Evolutionary conservation across 139 green algal genomes (phyloP), one percentile per base, ranked within the genome.

Genomic region (Eudorina sp.): DNA sequence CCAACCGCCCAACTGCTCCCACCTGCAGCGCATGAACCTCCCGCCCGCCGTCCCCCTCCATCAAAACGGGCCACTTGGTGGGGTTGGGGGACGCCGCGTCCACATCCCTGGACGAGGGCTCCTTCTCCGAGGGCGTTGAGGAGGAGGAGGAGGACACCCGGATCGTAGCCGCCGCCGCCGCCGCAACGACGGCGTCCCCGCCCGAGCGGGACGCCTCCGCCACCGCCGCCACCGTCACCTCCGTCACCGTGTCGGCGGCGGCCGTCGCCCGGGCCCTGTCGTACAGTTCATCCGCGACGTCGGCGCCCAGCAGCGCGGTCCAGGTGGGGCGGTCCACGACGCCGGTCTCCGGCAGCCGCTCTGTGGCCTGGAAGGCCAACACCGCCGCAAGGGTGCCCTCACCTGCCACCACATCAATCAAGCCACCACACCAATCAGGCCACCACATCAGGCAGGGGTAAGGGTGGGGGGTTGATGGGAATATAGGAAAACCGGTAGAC

Each of bases 321-420:
- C 83, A 88, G 0, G 83, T 88, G 83, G 83, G 23, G 1, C 64
- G 34, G 82, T 88, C 82, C 82, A 80, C 82, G 31, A 88, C 82
- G 18, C 82, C 82, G 41, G 92, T 97, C 84, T 98, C 95, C 1
- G 94, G 88, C 18, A 97, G 75, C 0, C 90, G 87, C 27, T 87
- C 91, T 45, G 91, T 94, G 2, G 95, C 96, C 91, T 98, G 94
- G 75, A 89, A 93, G 23, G 90, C 77, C 82, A 96, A 46, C 36
- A 93, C 46, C 1, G 91, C 92, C 21, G 62, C 89, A 8, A 88
- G 73, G 0, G 93, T 96, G 60, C 58, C 45, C 85, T 92, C 85
- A 1, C 75, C 83, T 83, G 75, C 38, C n/a, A n/a, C n/a, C n/a
- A n/a, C n/a, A n/a, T n/a, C n/a, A n/a, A n/a, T n/a, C n/a, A n/a